Base-by-base conservation (phyloP, 2,329 filamentous ascomycete genomes). In the Colletotrichum paranaense region DNA sequence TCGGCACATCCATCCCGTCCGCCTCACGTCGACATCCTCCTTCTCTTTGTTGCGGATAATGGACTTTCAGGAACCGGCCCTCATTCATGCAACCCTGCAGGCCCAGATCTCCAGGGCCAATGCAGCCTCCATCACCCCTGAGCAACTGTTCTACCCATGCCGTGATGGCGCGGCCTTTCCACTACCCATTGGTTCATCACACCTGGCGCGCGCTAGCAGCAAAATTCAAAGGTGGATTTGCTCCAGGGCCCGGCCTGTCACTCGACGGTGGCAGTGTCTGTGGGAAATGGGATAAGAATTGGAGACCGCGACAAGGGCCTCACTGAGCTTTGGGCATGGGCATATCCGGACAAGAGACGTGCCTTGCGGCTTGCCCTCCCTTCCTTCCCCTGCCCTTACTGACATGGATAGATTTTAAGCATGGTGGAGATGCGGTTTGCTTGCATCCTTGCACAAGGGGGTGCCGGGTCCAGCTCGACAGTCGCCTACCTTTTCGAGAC, bases 351-450 rank as follows among this genome's bases (percentile, higher is more conserved):
- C 28, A 11, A 24, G 26, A 49, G 57, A 55, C 57, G 32, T 72
- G 69, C 57, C 35, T 52, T 49, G 42, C 42, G 42, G 42, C 42
- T 49, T 22, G 42, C 19, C 19, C 42, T 67, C 16, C 68, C 26
- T 63, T 35, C 28, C 28, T 53, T 35, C 28, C 46, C 49, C 49
- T 42, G 62, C 11, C 24, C 53, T 55, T 38, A 30, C 65, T 60
- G 56, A 52, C 71, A 73, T 42, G 67, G 71, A 66, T 73, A 67
- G 32, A 38, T 73, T 66, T 73, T 66, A 73, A 73, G 67, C 71
- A 73, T 73, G 71, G 67, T 73, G 60, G 70, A 64, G 67, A 66
- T 73, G 65, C 71, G 67, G 52, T 73, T 70, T 65, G 35, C 60
- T 32, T 60, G 67, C 35, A 49, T 66, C 55, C 70, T 46, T 70